Percentiles rank a stretch among this genome's conserved stretches.
phyloP scores from a whole-genome alignment of 495 filamentous ascomycete species.

The Hypoxylon intermedium region DNA sequence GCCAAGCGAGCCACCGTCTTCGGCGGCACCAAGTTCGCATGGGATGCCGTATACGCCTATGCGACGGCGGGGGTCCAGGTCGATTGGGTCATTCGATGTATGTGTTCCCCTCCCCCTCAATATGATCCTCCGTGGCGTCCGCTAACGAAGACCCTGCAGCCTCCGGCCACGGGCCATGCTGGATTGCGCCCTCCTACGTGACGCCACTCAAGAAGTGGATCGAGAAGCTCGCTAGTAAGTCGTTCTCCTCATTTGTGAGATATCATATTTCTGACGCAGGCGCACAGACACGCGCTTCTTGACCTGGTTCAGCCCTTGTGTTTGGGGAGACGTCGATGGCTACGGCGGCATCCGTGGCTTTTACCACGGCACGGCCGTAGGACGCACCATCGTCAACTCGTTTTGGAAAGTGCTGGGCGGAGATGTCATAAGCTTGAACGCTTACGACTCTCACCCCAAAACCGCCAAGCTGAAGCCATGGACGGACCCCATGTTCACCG shows the following conservation, averaged over 20 bases:
- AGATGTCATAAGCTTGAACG: constrained; percentile 62
- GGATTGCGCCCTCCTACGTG: constrained; percentile 65
- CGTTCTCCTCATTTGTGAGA: background rate
- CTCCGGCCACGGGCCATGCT: constrained; percentile 71
- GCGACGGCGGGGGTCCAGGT: constrained; percentile 69
- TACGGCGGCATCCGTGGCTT: constrained; percentile 51
- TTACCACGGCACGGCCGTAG: constrained; percentile 69
- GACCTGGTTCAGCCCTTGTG: constrained; percentile 47
- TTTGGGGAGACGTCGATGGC: constrained; percentile 48
- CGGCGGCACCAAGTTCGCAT: constrained; percentile 75
- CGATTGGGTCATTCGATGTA: constrained; percentile 77
- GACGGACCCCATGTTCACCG: constrained; percentile 66
- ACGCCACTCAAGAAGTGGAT: constrained; percentile 52
- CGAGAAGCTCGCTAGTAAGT: constrained; percentile 66
- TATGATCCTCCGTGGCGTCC: background rate
- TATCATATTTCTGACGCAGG: constrained; percentile 12
- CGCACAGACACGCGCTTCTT: constrained; percentile 37
- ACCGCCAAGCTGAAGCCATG: constrained; percentile 66
- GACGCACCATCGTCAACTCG: constrained; percentile 66
- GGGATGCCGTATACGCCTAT: constrained; percentile 73
- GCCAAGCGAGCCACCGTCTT: constrained; percentile 62
- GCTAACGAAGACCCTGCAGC: constrained; percentile 42
- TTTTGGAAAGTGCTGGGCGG: constrained; percentile 69
- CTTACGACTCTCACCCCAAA: constrained; percentile 64
- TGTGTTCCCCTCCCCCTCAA: constrained; percentile 7